Evolutionary conservation across 2,329 filamentous ascomycete genomes (phyloP).

Genomic region (Lomentospora prolificans): DNA sequence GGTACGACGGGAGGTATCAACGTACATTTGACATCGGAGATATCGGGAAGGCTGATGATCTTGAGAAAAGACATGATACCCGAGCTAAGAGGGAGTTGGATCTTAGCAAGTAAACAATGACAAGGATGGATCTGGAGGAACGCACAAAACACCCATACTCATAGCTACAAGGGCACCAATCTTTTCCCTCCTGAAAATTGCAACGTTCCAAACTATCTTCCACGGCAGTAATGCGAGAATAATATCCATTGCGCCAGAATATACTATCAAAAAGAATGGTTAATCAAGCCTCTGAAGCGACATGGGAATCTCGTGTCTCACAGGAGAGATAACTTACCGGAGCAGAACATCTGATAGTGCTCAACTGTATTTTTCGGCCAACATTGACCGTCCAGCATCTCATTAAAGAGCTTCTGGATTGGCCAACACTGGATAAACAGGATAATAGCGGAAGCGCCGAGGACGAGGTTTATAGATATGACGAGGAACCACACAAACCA

Average conservation of each 20-base stretch:
- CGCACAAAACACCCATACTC: constrained; percentile 32
- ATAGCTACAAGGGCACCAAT: constrained; percentile 29
- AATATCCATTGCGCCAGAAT: constrained; percentile 27
- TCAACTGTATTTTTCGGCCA: constrained; percentile 1
- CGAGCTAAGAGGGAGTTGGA: constrained; percentile 18
- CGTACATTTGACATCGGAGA: constrained; percentile 4
- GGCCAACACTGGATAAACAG: constrained; percentile 3
- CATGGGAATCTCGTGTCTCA: too few relatives aligned
- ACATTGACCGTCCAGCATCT: constrained; percentile 1
- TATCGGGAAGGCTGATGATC: constrained; percentile 11
- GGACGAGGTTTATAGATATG: constrained; percentile 19
- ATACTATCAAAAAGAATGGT: constrained; percentile 13
- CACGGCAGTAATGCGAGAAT: constrained; percentile 28
- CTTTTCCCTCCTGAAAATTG: constrained; percentile 28
- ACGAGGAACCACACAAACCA: constrained; percentile 24
- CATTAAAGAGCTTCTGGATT: neutral
- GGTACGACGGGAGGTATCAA: neutral
- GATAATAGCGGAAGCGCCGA: neutral
- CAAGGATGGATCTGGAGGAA: neutral
- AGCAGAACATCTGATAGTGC: constrained; percentile 8
- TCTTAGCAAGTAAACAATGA: neutral
- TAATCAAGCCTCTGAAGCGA: too few relatives aligned
- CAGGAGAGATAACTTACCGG: constrained; percentile 9
- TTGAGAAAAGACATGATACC: constrained; percentile 20
- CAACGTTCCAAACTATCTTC: constrained; percentile 28